Conservation (phyloP, 305 asterid genomes). For the Fraxinus paxiana region DNA sequence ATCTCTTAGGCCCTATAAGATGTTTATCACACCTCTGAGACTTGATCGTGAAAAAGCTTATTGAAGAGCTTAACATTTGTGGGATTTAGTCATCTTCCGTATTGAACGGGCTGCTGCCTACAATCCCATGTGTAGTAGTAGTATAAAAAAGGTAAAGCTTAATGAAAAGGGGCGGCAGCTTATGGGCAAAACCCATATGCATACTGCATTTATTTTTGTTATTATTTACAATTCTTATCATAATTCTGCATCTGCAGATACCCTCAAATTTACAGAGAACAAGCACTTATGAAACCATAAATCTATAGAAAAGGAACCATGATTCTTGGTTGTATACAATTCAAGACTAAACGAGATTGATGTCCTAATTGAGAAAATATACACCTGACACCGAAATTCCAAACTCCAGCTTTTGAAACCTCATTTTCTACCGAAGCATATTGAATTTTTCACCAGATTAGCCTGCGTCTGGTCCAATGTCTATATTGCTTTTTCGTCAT, state of each 20-base stretch:
- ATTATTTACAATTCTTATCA: neutral
- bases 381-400: neutral
- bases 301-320: neutral
- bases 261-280: neutral
- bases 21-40: too few relatives aligned
- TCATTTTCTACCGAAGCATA: neutral
- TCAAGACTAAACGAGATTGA: neutral
- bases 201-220: too few relatives aligned
- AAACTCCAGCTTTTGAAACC: neutral
- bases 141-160: too few relatives aligned
- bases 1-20: too few relatives aligned
- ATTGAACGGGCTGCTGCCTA: too few relatives aligned
- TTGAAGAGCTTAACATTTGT: too few relatives aligned
- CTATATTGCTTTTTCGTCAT: too few relatives aligned
- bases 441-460: constrained; percentile 14
- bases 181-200: neutral
- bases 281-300: neutral
- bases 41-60: too few relatives aligned
- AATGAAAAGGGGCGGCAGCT: neutral
- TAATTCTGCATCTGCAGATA: neutral
- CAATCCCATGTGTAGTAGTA: too few relatives aligned
- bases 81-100: neutral
- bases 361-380: neutral
- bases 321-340: neutral
- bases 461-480: too few relatives aligned